These are phyloP conservation scores for Aspergillus sp. DNA, from an alignment of 2,329 filamentous ascomycete species.

Conservation along the genomic window DNA sequence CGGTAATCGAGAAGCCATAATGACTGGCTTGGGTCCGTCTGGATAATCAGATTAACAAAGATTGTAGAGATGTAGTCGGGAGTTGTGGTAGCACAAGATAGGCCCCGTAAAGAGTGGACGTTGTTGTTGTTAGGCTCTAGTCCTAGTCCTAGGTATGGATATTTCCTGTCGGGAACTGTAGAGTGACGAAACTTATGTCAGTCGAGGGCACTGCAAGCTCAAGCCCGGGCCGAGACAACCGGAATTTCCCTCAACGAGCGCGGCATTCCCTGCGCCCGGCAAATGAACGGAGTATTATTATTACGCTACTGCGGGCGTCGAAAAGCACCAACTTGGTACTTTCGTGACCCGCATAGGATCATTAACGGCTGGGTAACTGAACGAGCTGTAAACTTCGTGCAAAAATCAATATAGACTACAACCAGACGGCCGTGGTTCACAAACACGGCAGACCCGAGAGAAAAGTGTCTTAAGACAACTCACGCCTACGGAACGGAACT, in stretches of 20 bases:
- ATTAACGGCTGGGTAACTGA: background rate
- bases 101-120: background rate
- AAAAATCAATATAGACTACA: background rate
- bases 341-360: conserved; percentile 2
- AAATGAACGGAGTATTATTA: conserved; percentile 38
- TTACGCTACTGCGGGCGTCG: conserved; percentile 30
- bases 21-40: conserved; percentile 9
- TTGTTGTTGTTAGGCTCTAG: background rate
- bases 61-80: background rate
- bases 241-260: conserved; percentile 28
- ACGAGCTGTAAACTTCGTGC: background rate
- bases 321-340: conserved; percentile 27
- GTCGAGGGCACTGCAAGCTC: conserved; percentile 14
- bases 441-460: background rate
- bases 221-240: conserved; percentile 33
- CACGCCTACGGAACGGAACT: background rate
- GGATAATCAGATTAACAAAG: background rate
- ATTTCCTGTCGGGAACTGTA: background rate
- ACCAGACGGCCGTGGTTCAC: background rate
- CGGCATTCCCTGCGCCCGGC: conserved; percentile 25
- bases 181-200: conserved; percentile 24
- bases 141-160: background rate
- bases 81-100: background rate
- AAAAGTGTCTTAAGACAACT: background rate
- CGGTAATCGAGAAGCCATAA: conserved; percentile 45